Conservation (phyloP, 306 rosid species). For the Prosopis cineraria region DNA sequence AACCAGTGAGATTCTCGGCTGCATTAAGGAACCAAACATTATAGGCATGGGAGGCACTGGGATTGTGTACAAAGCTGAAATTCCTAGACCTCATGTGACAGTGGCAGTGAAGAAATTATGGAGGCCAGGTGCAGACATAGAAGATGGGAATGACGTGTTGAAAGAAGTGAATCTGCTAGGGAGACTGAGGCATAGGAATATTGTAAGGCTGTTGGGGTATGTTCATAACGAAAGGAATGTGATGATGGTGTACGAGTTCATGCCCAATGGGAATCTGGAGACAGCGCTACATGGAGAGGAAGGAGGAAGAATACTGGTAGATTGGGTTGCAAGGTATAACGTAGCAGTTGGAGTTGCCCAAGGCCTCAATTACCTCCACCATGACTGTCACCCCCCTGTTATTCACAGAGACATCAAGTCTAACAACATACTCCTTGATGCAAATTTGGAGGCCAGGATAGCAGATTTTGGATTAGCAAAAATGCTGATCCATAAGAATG, state of each 20-base stretch:
- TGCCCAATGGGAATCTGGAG: conserved; percentile 89
- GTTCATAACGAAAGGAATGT: conserved; percentile 77
- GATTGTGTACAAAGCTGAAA: conserved; percentile 86
- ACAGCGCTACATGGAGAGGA: conserved; percentile 74
- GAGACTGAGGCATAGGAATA: conserved; percentile 85
- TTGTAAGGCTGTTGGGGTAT: conserved; percentile 77
- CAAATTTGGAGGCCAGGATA: conserved; percentile 73
- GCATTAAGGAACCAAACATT: conserved; percentile 73
- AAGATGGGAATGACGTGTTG: conserved; percentile 55
- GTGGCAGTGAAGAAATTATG: conserved; percentile 93
- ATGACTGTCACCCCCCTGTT: conserved; percentile 80
- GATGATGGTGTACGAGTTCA: conserved; percentile 78
- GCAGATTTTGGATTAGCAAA: conserved; percentile 96
- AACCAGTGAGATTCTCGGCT: conserved; percentile 65
- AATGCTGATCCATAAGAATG: conserved; percentile 76
- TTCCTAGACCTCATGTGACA: conserved; percentile 54
- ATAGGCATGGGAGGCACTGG: conserved; percentile 87
- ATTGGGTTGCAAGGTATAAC: conserved; percentile 90
- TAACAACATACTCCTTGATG: conserved; percentile 86
- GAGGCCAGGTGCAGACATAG: conserved; percentile 57
- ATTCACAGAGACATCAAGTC: conserved; percentile 90
- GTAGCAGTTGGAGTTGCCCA: conserved; percentile 89
- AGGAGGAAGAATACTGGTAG: conserved; percentile 62
- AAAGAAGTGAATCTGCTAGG: conserved; percentile 85
- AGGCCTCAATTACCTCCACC: conserved; percentile 84